Evolutionary conservation across 1,284 basidiomycete genomes (phyloP).

Genomic region (Trametes hirsuta): DNA sequence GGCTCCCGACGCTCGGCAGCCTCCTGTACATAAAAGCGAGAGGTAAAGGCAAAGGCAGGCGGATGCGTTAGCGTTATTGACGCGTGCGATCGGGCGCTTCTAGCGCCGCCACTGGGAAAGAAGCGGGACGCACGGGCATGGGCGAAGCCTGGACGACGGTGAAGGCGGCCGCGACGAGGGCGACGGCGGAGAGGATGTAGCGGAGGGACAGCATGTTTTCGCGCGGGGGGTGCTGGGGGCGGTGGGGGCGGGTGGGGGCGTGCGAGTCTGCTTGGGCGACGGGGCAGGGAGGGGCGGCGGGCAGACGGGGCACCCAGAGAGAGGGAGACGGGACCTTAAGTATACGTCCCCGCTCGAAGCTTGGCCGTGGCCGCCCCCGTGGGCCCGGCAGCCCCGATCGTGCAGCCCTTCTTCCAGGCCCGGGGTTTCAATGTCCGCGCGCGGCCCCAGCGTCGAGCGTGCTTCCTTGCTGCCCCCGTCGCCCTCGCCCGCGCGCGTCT

Average conservation of each 20-base stretch:
- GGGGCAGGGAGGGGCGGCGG: constrained; percentile 6
- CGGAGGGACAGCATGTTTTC: constrained; percentile 18
- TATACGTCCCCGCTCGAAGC: constrained; percentile 1
- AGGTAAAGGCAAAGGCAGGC: background rate
- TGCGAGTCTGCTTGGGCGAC: background rate
- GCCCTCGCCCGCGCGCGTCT: too few relatives aligned
- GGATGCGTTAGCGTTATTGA: background rate
- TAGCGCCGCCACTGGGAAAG: too few relatives aligned
- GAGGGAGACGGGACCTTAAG: constrained; percentile 14
- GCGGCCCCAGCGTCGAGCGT: background rate
- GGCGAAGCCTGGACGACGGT: constrained; percentile 20
- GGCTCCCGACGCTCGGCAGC: constrained; percentile 22
- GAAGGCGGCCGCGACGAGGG: constrained; percentile 9
- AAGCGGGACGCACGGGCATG: constrained; percentile 15
- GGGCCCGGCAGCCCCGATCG: background rate
- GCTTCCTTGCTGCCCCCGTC: too few relatives aligned
- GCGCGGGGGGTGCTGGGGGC: background rate
- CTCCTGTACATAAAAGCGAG: background rate
- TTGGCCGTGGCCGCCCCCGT: background rate
- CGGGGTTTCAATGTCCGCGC: constrained; percentile 4
- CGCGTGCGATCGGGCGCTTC: background rate
- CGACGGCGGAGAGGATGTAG: constrained; percentile 11
- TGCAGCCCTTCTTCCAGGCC: background rate
- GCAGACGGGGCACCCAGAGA: background rate
- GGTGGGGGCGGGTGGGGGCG: background rate